These are phyloP conservation scores for Calocybe indica DNA, from an alignment of 768 basidiomycete species.

Conservation along the genomic window DNA sequence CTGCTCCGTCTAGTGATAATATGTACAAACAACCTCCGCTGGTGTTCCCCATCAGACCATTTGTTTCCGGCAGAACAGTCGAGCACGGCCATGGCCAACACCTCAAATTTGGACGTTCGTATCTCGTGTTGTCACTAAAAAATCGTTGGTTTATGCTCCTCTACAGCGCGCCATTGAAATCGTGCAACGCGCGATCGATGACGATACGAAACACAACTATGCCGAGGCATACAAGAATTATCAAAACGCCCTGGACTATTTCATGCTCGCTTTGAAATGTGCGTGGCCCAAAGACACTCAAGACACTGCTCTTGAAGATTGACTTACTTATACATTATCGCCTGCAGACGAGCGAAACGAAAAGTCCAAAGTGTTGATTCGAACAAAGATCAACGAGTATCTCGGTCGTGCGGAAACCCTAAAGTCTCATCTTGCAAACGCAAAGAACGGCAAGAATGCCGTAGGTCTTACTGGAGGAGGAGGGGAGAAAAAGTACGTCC, in stretches of 20 bases:
- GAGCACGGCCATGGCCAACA: slow-evolving; percentile 30
- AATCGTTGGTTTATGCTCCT: no score
- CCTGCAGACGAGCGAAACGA: slow-evolving; percentile 87
- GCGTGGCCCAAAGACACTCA: slow-evolving; percentile 14
- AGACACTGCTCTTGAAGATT: not conserved
- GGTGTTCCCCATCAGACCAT: not conserved
- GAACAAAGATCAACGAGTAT: slow-evolving; percentile 86
- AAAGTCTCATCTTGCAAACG: slow-evolving; percentile 77
- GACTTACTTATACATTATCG: not conserved
- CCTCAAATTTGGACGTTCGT: slow-evolving; percentile 44
- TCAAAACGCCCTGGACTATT: slow-evolving; percentile 94
- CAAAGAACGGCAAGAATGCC: slow-evolving; percentile 50
- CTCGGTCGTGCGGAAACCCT: slow-evolving; percentile 86
- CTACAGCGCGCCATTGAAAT: slow-evolving; percentile 71
- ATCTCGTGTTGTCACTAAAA: no score
- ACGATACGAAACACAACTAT: slow-evolving; percentile 91
- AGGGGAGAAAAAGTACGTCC: slow-evolving; percentile 41
- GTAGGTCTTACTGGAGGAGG: slow-evolving; percentile 44
- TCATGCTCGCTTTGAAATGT: slow-evolving; percentile 97
- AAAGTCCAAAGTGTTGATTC: slow-evolving; percentile 81
- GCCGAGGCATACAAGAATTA: slow-evolving; percentile 91
- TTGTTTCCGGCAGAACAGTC: not conserved
- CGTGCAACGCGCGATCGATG: slow-evolving; percentile 88
- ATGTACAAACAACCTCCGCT: slow-evolving; percentile 3
- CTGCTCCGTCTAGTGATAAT: not conserved